Conservation (phyloP, 495 filamentous ascomycete genomes). For the Penicillium ucsense region DNA sequence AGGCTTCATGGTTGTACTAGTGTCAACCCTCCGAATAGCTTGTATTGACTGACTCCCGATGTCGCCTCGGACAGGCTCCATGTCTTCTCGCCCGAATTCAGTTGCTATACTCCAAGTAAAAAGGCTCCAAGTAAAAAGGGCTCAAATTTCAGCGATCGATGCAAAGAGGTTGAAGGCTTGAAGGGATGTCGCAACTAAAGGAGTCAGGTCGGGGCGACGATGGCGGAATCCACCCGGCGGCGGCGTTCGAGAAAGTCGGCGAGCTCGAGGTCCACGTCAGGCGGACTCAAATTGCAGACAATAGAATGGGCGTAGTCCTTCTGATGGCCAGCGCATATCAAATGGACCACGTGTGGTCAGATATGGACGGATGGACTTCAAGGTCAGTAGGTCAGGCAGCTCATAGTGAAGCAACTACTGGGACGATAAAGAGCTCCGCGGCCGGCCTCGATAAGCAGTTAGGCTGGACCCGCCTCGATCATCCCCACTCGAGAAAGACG, state of each 20-base stretch:
- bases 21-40: constrained; percentile 21
- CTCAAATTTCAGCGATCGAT: no score
- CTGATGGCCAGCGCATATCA: constrained; percentile 13
- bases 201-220: constrained; percentile 9
- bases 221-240: constrained; percentile 16
- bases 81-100: background rate
- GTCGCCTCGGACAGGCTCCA: constrained; percentile 27
- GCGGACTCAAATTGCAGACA: constrained; percentile 4
- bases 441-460: constrained; percentile 13
- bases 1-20: constrained; percentile 27
- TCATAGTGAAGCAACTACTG: background rate
- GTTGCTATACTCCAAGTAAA: no score
- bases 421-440: constrained; percentile 15
- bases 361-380: background rate
- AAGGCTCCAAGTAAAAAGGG: no score
- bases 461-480: background rate
- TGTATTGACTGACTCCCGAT: constrained; percentile 15
- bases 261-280: constrained; percentile 12
- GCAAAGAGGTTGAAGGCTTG: background rate
- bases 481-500: constrained; percentile 1
- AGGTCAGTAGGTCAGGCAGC: constrained; percentile 1
- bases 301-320: constrained; percentile 1
- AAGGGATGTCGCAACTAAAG: constrained; percentile 2
- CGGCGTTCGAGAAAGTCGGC: constrained; percentile 3
- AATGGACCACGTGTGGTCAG: constrained; percentile 4